Conservation (phyloP, 176 grass and related monocot species). For the Paspalum vaginatum region DNA sequence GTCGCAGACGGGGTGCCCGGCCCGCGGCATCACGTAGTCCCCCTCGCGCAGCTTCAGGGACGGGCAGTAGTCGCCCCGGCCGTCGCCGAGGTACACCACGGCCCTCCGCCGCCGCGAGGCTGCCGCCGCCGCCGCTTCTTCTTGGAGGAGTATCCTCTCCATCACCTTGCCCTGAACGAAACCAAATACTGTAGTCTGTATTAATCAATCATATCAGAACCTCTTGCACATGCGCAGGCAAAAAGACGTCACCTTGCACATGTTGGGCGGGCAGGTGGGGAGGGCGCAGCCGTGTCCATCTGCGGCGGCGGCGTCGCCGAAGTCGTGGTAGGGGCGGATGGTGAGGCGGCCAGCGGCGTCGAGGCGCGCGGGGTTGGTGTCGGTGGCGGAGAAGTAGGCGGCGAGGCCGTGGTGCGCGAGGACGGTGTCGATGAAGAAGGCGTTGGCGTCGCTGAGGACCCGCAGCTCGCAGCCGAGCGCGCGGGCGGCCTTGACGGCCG, state of each 20-base stretch:
- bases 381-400: slow-evolving; percentile 62
- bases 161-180: slow-evolving; percentile 60
- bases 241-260: slow-evolving; percentile 72
- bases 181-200: no score
- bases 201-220: no score
- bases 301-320: background rate
- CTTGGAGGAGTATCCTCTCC: slow-evolving; percentile 54
- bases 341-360: slow-evolving; percentile 72
- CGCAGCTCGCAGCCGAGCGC: slow-evolving; percentile 76
- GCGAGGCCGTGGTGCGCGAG: slow-evolving; percentile 77
- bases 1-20: slow-evolving; percentile 69
- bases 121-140: background rate
- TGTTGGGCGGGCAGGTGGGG: slow-evolving; percentile 81
- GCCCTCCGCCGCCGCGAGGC: slow-evolving; percentile 34
- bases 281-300: slow-evolving; percentile 62
- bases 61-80: slow-evolving; percentile 85
- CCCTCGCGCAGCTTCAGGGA: slow-evolving; percentile 53
- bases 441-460: slow-evolving; percentile 90
- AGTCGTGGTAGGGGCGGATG: slow-evolving; percentile 65
- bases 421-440: slow-evolving; percentile 69
- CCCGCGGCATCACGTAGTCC: slow-evolving; percentile 80
- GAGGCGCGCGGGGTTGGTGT: slow-evolving; percentile 64
- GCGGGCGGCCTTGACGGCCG: slow-evolving; percentile 59
- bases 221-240: no score
- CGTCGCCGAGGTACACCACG: slow-evolving; percentile 80